These are phyloP conservation scores for Ophiostoma ulmi DNA, from an alignment of 2,329 filamentous ascomycete genomes.

Conservation along the genomic window DNA sequence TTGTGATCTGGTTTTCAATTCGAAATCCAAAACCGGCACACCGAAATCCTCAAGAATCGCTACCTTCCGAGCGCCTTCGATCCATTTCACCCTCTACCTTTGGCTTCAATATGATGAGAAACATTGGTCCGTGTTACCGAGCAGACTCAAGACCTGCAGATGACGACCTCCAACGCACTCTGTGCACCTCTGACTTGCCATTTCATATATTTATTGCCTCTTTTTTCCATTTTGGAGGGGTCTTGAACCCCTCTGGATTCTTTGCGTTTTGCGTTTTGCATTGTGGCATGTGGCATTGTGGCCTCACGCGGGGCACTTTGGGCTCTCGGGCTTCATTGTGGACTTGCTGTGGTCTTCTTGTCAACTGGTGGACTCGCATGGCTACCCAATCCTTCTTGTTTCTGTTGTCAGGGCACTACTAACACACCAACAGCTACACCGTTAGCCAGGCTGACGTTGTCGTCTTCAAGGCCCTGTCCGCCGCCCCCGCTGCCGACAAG, in stretches of 20 bases:
- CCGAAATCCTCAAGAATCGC: neutral
- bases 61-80: neutral
- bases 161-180: conserved; percentile 61
- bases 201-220: neutral
- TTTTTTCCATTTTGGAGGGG: conserved; percentile 12
- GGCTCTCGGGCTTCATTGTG: neutral
- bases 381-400: neutral
- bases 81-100: conserved; percentile 16
- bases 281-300: neutral
- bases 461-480: conserved; percentile 82
- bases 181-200: conserved; percentile 62
- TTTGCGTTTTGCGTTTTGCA: conserved; percentile 7
- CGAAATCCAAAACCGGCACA: neutral
- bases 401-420: neutral
- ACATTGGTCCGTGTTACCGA: conserved; percentile 83
- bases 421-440: conserved; percentile 40
- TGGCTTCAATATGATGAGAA: conserved; percentile 57
- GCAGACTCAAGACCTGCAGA: conserved; percentile 77
- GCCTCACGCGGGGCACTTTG: conserved; percentile 5
- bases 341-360: neutral
- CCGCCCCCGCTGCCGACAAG: conserved; percentile 72
- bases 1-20: neutral
- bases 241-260: neutral
- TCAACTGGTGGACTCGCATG: neutral
- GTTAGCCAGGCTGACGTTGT: conserved; percentile 95